Conservation (phyloP, 164 flowering plant genomes). For the Aristolochia californica region DNA sequence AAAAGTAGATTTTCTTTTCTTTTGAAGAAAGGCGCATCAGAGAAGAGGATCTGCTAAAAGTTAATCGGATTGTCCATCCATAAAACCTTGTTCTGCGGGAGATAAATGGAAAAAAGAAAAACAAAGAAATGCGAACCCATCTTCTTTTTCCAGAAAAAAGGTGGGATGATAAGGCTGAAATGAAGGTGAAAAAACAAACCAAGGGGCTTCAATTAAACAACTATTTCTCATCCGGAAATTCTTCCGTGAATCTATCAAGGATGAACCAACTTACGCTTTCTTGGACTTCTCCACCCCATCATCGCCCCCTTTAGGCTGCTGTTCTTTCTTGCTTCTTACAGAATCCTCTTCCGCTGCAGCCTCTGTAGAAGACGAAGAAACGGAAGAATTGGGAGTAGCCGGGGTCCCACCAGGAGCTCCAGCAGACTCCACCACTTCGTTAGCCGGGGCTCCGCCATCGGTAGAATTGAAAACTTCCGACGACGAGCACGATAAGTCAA, state of each 20-base stretch:
- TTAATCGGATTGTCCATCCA: background rate
- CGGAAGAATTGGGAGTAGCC: slow-evolving; percentile 43
- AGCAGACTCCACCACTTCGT: slow-evolving; percentile 6
- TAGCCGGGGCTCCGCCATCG: slow-evolving; percentile 12
- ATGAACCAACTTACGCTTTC: slow-evolving; percentile 34
- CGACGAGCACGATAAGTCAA: slow-evolving; percentile 36
- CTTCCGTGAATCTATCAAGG: background rate
- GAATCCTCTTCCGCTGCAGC: slow-evolving; percentile 39
- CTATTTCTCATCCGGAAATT: slow-evolving; percentile 6
- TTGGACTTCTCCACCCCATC: slow-evolving; percentile 30
- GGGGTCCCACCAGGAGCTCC: slow-evolving; percentile 10
- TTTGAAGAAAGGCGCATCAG: too few species aligned
- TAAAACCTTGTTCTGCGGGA: too few species aligned
- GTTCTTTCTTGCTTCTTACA: slow-evolving; percentile 23
- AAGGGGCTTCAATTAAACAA: background rate
- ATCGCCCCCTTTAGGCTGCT: slow-evolving; percentile 23
- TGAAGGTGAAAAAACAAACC: background rate
- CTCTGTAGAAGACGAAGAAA: slow-evolving; percentile 51
- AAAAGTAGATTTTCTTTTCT: slow-evolving; percentile 9
- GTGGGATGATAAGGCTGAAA: too few species aligned
- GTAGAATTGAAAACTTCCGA: slow-evolving; percentile 29
- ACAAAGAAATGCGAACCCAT: slow-evolving; percentile 1
- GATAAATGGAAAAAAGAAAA: background rate
- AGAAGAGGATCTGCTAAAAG: background rate
- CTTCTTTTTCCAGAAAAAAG: slow-evolving; percentile 4